Base-by-base conservation (phyloP, 345 rosid genomes). In the Citrus unshiu region DNA sequence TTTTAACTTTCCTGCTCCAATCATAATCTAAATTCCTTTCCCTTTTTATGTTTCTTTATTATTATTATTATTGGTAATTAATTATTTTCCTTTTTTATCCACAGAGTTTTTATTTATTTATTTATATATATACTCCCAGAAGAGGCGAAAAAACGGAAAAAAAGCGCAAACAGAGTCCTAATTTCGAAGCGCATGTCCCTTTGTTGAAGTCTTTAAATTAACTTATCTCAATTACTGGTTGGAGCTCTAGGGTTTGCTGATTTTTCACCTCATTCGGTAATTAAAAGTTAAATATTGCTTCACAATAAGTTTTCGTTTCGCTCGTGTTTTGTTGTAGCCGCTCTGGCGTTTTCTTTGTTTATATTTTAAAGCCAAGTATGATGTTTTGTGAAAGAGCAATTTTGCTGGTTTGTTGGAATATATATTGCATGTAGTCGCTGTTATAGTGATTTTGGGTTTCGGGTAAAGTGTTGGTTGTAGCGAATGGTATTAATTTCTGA, bases 1-100 rank as follows among this genome's bases (percentile, higher is more conserved):
- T 70, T 80, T 79, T 72, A 63, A 78, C 81, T 84, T 74, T 79
- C 63, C 69, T 75, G 73, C 68, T 81, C 87, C 88, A 87, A 90
- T 86, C 89, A 88, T 81, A 78, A 59, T 84, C 78, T 35, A 65
- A 75, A 21, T 29, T 49, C 29, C 16, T 4, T 14, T 4, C 58
- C 29, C n/a, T 21, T 22, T 19, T 3, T 10, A 6, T 37, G 3
- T 39, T 57, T 8, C 16, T 27, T 22, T 25, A 43, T 43, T 46
- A 12, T 9, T 43, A 43, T 10, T 12, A 12, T 12, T 43, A 43
- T 5, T 54, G 21, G 22, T 54, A 6, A 16, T 59, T 82, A 74
- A 60, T 68, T 54, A 35, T 16, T 34, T 64, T 18, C 19, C 8
- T 16, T 7, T 6, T 35, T 5, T 7, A 35, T 1, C 24, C 46